Conservation (phyloP, 2,329 filamentous ascomycete species). For the Claviceps sp. region DNA sequence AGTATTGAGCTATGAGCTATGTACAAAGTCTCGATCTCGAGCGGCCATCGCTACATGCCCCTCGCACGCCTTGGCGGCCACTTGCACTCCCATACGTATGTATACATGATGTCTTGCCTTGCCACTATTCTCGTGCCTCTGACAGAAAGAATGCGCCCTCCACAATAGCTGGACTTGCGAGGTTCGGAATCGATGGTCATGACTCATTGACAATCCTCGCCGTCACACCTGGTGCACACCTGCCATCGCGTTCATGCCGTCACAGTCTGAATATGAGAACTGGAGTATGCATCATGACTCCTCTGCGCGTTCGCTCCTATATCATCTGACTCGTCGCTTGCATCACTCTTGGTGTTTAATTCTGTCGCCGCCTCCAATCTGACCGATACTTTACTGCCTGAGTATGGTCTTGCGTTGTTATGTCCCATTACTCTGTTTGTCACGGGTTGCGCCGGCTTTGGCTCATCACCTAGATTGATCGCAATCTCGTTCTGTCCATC, state of each 20-base stretch:
- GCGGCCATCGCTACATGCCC: too few species aligned
- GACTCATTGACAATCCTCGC: too few species aligned
- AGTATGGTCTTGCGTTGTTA: background rate
- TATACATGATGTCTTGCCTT: too few species aligned
- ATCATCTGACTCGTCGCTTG: background rate
- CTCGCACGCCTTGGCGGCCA: too few species aligned
- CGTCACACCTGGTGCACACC: too few species aligned
- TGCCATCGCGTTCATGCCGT: constrained; percentile 15
- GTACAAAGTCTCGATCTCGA: too few species aligned
- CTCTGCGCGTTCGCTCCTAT: constrained; percentile 11
- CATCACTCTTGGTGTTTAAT: background rate
- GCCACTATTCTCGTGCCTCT: too few species aligned
- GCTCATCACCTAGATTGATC: constrained; percentile 45
- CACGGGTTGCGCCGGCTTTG: constrained; percentile 40
- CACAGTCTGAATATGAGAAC: constrained; percentile 18
- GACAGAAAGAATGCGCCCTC: too few species aligned
- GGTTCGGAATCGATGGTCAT: too few species aligned
- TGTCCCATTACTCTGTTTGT: constrained; percentile 23
- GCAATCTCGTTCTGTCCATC: constrained; percentile 49
- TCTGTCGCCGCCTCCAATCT: background rate
- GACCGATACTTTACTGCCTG: background rate
- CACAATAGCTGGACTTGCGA: too few species aligned
- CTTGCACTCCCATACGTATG: too few species aligned
- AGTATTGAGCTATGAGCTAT: too few species aligned
- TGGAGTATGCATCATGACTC: constrained; percentile 17